Evolutionary conservation across 495 filamentous ascomycete species (phyloP).

Genomic region (Chaetomium fimeti): DNA sequence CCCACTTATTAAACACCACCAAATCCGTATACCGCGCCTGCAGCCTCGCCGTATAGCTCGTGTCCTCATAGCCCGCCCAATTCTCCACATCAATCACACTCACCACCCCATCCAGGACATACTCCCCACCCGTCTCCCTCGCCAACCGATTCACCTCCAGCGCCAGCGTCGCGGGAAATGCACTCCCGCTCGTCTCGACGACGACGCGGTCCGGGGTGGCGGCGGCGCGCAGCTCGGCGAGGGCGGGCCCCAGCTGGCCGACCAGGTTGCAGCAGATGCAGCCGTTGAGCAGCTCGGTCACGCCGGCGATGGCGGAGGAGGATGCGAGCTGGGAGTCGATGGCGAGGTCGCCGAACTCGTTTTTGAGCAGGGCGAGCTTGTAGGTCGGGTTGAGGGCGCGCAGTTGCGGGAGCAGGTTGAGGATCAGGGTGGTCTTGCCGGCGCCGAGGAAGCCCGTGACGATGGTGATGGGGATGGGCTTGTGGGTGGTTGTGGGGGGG

Average conservation of each 20-base stretch:
- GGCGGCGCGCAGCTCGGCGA: constrained; percentile 63
- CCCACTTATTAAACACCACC: constrained; percentile 96
- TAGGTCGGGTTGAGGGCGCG: constrained; percentile 62
- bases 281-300: constrained; percentile 87
- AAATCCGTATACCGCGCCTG: constrained; percentile 90
- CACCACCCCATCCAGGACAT: constrained; percentile 84
- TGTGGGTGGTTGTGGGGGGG: not conserved
- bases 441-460: constrained; percentile 93
- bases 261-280: constrained; percentile 99
- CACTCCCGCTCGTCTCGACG: constrained; percentile 85
- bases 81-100: constrained; percentile 96
- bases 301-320: constrained; percentile 77
- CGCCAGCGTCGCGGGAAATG: constrained; percentile 86
- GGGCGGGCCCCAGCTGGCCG: constrained; percentile 78
- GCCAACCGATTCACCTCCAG: constrained; percentile 86
- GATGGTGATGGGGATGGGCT: constrained; percentile 84
- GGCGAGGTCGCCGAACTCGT: constrained; percentile 94
- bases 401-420: constrained; percentile 86
- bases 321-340: constrained; percentile 88
- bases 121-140: constrained; percentile 59
- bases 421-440: constrained; percentile 89
- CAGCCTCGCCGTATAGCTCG: constrained; percentile 78
- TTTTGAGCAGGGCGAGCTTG: constrained; percentile 91
- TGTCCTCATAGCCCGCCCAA: constrained; percentile 94
- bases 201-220: constrained; percentile 76